Percentiles rank a stretch among this genome's conserved stretches.
Evolutionary conservation across 1,284 basidiomycete genomes (phyloP).

Genomic region (Boletus albobrunnescens): DNA sequence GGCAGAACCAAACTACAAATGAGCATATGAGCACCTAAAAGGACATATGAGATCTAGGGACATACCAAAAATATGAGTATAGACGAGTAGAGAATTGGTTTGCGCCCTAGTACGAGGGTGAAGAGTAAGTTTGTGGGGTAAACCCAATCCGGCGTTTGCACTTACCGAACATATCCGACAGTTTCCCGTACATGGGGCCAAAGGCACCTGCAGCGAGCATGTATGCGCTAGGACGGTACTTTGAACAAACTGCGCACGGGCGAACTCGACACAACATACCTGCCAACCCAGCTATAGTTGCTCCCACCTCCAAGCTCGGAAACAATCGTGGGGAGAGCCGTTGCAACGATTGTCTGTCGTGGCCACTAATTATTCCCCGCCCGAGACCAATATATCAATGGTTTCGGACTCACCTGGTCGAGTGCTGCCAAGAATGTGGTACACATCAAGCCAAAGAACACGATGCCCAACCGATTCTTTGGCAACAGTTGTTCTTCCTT

Average conservation of each 20-base stretch:
- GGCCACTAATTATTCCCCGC: neutral
- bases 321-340: conserved; percentile 75
- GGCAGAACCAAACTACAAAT: conserved; percentile 59
- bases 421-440: conserved; percentile 56
- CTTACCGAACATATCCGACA: conserved; percentile 50
- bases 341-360: conserved; percentile 62
- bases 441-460: conserved; percentile 53
- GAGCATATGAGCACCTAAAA: neutral
- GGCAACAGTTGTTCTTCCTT: conserved; percentile 55
- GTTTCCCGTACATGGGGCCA: conserved; percentile 71
- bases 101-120: conserved; percentile 50
- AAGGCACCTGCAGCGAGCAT: conserved; percentile 57
- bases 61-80: conserved; percentile 70
- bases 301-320: conserved; percentile 61
- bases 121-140: neutral
- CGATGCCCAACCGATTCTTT: conserved; percentile 51
- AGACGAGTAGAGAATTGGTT: conserved; percentile 65
- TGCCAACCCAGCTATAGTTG: conserved; percentile 74
- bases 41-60: neutral
- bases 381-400: neutral
- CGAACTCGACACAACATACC: conserved; percentile 37
- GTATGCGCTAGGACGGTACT: conserved; percentile 51
- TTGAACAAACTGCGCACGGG: neutral
- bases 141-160: neutral
- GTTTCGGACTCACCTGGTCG: conserved; percentile 44